Evolutionary conservation across 1,284 basidiomycete genomes (phyloP), one percentile per base, ranked within the genome.

Genomic region (Ustilago trichophora): DNA sequence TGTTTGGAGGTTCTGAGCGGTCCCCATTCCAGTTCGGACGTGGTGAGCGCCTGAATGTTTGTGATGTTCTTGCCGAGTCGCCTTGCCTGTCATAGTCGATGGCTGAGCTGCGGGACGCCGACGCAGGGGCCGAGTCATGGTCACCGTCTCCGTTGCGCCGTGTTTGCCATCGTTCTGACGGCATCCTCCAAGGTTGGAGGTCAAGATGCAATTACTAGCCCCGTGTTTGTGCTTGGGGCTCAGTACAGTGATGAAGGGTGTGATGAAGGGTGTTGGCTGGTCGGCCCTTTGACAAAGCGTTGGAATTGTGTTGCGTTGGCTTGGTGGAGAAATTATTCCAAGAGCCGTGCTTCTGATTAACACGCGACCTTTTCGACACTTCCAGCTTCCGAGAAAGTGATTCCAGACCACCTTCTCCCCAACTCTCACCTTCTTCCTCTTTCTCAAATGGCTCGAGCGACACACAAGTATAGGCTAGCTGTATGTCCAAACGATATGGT

Each of bases 131-230:
- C 47, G 54, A 34, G 10, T 40, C 31, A 22, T 26, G 46, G 27
- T 50, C 54, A 25, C 15, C 41, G 22, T 56, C 60, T 18, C 29
- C 34, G 32, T 53, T 43, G 35, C 60, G 60, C 16, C 60, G 54
- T 21, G 37, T 49, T 25, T 64, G 53, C 49, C 60, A 64, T 64
- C 60, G 41, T 21, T 64, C 60, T n/a, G 46, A 26, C 25, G 53
- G 54, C 53, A 56, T 57, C 18, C 40, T 62, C 41, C 22, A n/a
- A n/a, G n/a, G n/a, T n/a, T n/a, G n/a, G n/a, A n/a, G n/a, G n/a
- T n/a, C n/a, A n/a, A n/a, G n/a, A n/a, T n/a, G n/a, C n/a, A n/a
- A n/a, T n/a, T n/a, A n/a, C n/a, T n/a, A n/a, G n/a, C n/a, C n/a
- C n/a, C n/a, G n/a, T n/a, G n/a, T n/a, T n/a, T n/a, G n/a, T n/a